Evolutionary conservation across 2,329 filamentous ascomycete genomes (phyloP), one percentile per base, ranked within the genome.

Genomic region (Fusarium oxysporum): DNA sequence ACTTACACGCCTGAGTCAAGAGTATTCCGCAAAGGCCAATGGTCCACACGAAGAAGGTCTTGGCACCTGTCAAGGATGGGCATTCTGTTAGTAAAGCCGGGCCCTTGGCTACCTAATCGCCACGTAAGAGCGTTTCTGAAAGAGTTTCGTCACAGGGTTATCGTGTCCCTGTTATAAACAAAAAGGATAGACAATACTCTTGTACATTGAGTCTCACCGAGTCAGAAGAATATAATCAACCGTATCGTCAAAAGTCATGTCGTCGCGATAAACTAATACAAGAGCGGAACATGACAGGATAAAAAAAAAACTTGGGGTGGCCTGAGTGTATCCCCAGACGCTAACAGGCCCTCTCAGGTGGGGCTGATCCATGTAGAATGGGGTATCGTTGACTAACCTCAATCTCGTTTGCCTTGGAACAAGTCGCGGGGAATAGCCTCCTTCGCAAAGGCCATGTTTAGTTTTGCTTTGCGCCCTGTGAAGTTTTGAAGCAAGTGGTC

Each of bases 61-160:
- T 73, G 68, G 74, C 73, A 63, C 55, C 58, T 63, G 62, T 63
- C 72, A 62, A 62, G 62, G 68, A 68, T 62, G 63, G 62, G 59
- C 67, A 75, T 73, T 75, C 73, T 65, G 62, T 77, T 75, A 77
- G 75, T 74, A 77, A 77, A 71, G 60, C 60, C 65, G 67, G 62
- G 50, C 56, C 59, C 70, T 59, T 41, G 68, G 60, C 62, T 71
- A 76, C 68, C 58, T 74, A 73, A 76, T 62, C 72, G 70, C 65
- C 75, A 77, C 75, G 75, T 77, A 77, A 77, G 70, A 75, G 71
- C n/a, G n/a, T 51, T 51, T 35, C 32, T 16, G n/a, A 55, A 62
- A 38, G 43, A 51, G 68, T 58, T 69, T 70, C 60, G n/a, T 32
- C 19, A 40, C 28, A 9, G 50, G 4, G 8, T 5, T 41, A 23